These are phyloP conservation scores for Musa balbisiana DNA, from an alignment of 202 grass and related monocot genomes.

Conservation along the genomic window DNA sequence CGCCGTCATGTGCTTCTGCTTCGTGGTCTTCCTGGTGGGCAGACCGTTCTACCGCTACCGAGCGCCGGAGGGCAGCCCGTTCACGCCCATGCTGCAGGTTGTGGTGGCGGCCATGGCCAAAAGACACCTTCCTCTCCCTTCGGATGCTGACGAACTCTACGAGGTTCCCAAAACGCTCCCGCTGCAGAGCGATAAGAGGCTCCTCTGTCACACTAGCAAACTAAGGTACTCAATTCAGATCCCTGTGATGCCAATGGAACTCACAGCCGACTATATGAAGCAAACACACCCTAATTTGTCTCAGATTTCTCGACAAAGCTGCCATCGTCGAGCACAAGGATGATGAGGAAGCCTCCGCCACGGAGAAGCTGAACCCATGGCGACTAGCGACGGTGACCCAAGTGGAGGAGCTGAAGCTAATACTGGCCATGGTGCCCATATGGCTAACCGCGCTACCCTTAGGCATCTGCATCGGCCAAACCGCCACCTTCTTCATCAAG, in stretches of 20 bases:
- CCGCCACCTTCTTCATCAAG: slow-evolving; percentile 86
- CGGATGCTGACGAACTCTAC: slow-evolving; percentile 37
- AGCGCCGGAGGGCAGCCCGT: slow-evolving; percentile 39
- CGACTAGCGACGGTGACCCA: slow-evolving; percentile 72
- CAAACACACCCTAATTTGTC: background rate
- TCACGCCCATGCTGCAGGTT: slow-evolving; percentile 56
- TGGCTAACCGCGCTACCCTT: slow-evolving; percentile 61
- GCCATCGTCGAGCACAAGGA: slow-evolving; percentile 50
- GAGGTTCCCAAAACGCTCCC: slow-evolving; percentile 30
- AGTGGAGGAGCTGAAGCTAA: slow-evolving; percentile 86
- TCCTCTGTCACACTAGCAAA: slow-evolving; percentile 57
- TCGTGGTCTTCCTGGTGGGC: slow-evolving; percentile 49
- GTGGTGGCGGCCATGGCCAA: slow-evolving; percentile 45
- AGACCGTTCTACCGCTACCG: slow-evolving; percentile 48
- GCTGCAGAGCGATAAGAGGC: slow-evolving; percentile 33
- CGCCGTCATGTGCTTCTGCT: slow-evolving; percentile 38
- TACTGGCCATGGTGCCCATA: slow-evolving; percentile 63
- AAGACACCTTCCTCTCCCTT: slow-evolving; percentile 36
- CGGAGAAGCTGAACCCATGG: slow-evolving; percentile 32
- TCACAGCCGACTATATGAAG: background rate
- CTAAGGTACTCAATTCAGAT: slow-evolving; percentile 26
- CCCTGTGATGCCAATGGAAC: background rate
- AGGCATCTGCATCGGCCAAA: slow-evolving; percentile 46
- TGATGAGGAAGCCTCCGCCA: background rate
- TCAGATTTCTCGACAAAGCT: slow-evolving; percentile 73